phyloP scores from a whole-genome alignment of 1,284 basidiomycete species.

The Rhodotorula sp. region DNA sequence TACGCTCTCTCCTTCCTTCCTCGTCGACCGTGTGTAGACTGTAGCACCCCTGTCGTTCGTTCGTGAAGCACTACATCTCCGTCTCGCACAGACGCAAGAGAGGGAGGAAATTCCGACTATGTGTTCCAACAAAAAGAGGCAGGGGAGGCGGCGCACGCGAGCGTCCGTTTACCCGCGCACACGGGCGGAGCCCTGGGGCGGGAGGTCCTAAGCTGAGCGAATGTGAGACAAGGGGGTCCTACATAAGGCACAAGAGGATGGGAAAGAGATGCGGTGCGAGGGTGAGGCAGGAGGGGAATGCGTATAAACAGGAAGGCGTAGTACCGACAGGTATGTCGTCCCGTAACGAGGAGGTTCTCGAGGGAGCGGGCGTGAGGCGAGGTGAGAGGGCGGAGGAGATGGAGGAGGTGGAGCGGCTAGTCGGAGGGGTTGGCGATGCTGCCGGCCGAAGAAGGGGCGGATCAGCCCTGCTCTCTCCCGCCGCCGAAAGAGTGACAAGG shows the following conservation, averaged over 20 bases:
- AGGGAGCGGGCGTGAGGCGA: no score
- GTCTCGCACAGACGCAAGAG: no score
- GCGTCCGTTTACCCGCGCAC: no score
- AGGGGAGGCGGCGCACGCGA: no score
- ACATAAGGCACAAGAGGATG: background rate
- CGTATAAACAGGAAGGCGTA: background rate
- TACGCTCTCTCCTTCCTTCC: background rate
- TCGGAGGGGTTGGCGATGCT: conserved; percentile 35
- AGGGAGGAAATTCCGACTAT: background rate
- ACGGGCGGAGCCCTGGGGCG: background rate
- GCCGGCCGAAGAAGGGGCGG: background rate
- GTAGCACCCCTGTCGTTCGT: no score
- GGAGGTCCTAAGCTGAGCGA: background rate
- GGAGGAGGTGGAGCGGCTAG: background rate
- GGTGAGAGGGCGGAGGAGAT: no score
- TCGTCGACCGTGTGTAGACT: no score
- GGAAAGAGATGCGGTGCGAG: background rate
- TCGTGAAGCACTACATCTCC: background rate
- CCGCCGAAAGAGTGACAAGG: background rate
- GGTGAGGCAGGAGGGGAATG: no score
- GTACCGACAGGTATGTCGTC: background rate
- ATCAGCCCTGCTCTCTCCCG: background rate
- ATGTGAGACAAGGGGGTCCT: background rate
- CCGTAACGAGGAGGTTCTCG: no score
- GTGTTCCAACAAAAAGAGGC: background rate